Evolutionary conservation across 257 asterid genomes (phyloP), one percentile per base, ranked within the genome.

Genomic region (Euphrasia confusa): DNA sequence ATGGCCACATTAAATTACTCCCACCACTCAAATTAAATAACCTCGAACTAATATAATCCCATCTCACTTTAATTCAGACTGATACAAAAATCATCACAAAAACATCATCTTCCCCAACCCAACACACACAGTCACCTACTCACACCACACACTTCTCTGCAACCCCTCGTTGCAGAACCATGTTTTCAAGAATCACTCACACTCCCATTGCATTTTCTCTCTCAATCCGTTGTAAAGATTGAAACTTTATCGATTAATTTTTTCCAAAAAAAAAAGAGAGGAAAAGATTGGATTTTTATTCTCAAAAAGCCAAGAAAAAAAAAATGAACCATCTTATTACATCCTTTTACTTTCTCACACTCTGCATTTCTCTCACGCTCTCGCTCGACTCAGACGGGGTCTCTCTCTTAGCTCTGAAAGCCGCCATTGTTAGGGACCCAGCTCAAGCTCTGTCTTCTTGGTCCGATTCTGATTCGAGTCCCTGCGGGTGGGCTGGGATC

Each of bases 401-500:
- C 13, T 89, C 97, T 3, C 90, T 89, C 45, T 72, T 93, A 65
- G 96, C 97, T 28, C 95, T 93, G 17, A 89, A 87, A 85, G 78
- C 94, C 35, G 88, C 99, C 71, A 80, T 89, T 58, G n/a, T 71
- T 7, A 8, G 62, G 18, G 99, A 89, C 62, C 95, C 96, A 67
- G 68, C 72, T n/a, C 60, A 70, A 61, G 84, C 82, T 30, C 96
- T 93, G 0, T 17, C 72, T n/a, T 74, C 83, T 4, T 93, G 99
- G 99, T 66, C 81, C 9, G 95, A 85, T 13, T 65, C 76, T 28
- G 95, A 83, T 54, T 61, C 79, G 17, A 77, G 82, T n/a, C 95
- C 99, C 9, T 93, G 99, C 78, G 70, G 53, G 7, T 93, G 99
- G 99, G 73, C 15, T 33, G 95, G 99, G 54, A 80, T 93, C 74